phyloP scores from a whole-genome alignment of 495 filamentous ascomycete genomes.

The Pseudoneurospora amorphoporcata region DNA sequence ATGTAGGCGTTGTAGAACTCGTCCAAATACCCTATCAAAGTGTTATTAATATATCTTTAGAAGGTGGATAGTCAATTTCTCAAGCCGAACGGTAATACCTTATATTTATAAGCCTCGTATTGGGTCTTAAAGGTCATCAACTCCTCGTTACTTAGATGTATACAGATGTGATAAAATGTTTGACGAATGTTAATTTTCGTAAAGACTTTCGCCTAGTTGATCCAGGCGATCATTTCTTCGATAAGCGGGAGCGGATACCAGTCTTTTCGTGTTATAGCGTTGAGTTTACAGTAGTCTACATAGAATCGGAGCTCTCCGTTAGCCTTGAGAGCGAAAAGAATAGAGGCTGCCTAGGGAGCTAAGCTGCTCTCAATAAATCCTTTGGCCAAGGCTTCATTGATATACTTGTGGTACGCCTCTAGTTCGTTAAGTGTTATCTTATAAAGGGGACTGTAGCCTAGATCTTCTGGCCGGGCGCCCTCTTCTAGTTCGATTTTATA shows the following conservation, averaged over 20 bases:
- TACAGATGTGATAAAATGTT: constrained; percentile 19
- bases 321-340: no score
- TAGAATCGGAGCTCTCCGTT: constrained; percentile 28
- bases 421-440: constrained; percentile 18
- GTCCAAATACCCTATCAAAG: no score
- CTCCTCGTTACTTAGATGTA: no score
- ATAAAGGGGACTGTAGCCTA: constrained; percentile 13
- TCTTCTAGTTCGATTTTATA: not conserved
- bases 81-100: no score
- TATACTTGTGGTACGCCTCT: constrained; percentile 2
- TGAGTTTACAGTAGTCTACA: constrained; percentile 36
- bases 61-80: no score
- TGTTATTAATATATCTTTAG: no score
- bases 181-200: no score
- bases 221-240: constrained; percentile 25
- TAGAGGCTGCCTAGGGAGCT: constrained; percentile 17
- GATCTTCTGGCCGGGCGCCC: not conserved
- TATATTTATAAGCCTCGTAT: no score
- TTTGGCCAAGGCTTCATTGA: constrained; percentile 1
- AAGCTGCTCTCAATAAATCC: constrained; percentile 1
- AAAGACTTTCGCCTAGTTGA: constrained; percentile 25
- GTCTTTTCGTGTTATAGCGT: constrained; percentile 33
- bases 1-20: not conserved
- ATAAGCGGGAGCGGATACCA: constrained; percentile 36
- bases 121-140: no score